Base-by-base conservation (phyloP, 495 filamentous ascomycete species). In the Paragyromitra xinjiangensis region DNA sequence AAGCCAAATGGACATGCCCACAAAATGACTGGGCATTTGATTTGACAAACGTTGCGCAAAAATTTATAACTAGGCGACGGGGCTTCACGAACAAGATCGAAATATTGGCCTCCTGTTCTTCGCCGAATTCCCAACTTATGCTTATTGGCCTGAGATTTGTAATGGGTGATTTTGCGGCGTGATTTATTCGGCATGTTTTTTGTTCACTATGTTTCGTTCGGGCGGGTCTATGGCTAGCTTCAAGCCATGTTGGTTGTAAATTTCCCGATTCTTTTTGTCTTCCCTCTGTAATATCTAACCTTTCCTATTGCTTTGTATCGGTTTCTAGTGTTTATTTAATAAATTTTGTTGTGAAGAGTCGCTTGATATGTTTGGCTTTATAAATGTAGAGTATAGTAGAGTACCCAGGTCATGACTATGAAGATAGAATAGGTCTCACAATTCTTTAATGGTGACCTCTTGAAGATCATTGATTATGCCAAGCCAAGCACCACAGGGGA, bases 21-120 rank as follows among this genome's bases (percentile, higher is more conserved):
- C 7, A 22, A 61, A 50, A 39, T 48, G 22, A 14, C 40, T 42
- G 68, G 62, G 19, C 19, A 66, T 45, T 53, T 79, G 42, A 79
- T 67, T 55, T 78, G 51, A 71, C 26, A 44, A 51, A 19, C 16
- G n/a, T 5, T 26, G 37, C 3, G 42, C 12, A 34, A 6, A 58
- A 19, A 14, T 44, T 34, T n/a, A 58, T 37, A 6, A 53, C n/a
- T 34, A 39, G 12, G 11, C 5, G 51, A 16, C n/a, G 56, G 29
- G 14, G 4, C 16, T 29, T 61, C 11, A 16, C 14, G 26, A 34
- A 37, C 19, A 58, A 1, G 50, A 26, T 61, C 3, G 29, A 1
- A 9, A 16, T 19, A 11, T 24, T 4, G 53, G 4, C 19, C 42
- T 39, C 1, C 12, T 16, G 50, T 66, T 53, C 11, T 19, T 16